A percentile compares a stretch with the other conserved stretches of the same genome.
Conservation (phyloP, 1,139 yeast genomes). For the Citeromyces siamensis region DNA sequence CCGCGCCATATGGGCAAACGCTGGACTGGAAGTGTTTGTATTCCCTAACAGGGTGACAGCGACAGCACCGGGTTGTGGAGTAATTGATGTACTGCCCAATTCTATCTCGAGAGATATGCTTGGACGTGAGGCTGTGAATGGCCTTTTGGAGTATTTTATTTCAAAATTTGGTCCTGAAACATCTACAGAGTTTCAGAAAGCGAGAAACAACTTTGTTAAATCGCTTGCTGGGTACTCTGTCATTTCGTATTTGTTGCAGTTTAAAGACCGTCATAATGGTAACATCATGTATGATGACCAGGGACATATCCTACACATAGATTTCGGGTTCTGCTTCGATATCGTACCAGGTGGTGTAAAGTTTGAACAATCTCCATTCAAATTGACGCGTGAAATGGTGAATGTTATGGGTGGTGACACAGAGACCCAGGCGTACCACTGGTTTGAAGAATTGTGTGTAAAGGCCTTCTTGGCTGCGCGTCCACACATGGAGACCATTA, state of each 20-base stretch:
- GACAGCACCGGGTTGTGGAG: conserved; percentile 99
- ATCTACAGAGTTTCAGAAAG: conserved; percentile 79
- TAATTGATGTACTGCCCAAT: conserved; percentile 93
- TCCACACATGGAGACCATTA: conserved; percentile 79
- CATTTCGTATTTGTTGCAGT: conserved; percentile 82
- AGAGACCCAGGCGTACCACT: conserved; percentile 75
- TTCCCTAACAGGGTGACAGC: conserved; percentile 96
- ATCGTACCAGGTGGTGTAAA: conserved; percentile 98
- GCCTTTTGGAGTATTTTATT: conserved; percentile 83
- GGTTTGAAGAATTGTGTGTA: conserved; percentile 94
- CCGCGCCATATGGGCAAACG: conserved; percentile 78
- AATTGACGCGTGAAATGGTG: conserved; percentile 93
- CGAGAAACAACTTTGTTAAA: conserved; percentile 85
- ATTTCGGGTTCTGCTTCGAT: conserved; percentile 97
- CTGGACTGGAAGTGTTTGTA: conserved; percentile 83
- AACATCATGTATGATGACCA: conserved; percentile 96
- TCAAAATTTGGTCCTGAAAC: conserved; percentile 93
- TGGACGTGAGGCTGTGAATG: conserved; percentile 98
- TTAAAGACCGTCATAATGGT: conserved; percentile 98
- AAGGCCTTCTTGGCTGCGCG: conserved; percentile 87
- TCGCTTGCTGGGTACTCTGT: conserved; percentile 95
- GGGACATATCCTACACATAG: conserved; percentile 92
- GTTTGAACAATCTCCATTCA: conserved; percentile 96
- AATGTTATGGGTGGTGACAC: conserved; percentile 86
- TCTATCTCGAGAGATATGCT: conserved; percentile 95